Base-by-base conservation (phyloP, 139 green algal genomes). In the Monoraphidium neglectum region DNA sequence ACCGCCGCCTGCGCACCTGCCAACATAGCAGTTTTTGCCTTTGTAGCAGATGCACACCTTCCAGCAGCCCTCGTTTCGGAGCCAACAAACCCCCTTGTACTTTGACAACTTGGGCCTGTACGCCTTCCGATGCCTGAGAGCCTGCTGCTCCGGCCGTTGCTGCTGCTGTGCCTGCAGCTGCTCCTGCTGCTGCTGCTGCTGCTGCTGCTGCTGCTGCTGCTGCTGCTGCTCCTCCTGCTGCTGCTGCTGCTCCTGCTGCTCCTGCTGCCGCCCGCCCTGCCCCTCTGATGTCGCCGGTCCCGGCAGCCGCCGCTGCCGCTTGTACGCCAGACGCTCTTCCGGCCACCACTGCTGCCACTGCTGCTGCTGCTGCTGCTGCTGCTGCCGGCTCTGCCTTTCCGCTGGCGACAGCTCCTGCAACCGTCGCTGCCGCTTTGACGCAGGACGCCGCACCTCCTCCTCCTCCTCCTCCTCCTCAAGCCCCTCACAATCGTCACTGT, bases 181-280 rank as follows among this genome's bases (percentile, higher is more conserved):
- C n/a, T n/a, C n/a, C n/a, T 59, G 37, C 13, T 72, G 66, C 66
- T 72, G 38, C 28, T 26, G 13, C 40, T 38, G 57, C 59, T 70
- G 72, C 72, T 68, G 60, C 46, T 35, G 10, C 8, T 40, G 54
- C 54, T 57, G 57, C n/a, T 30, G 59, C 76, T 36, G 40, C 30
- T 73, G 67, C 67, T 47, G 67, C 43, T 47, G 37, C 63, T 65
- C 26, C 36, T 23, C 51, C 63, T 37, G 37, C 26, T 40, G 4
- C 28, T 43, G 6, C 23, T 24, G 37, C 54, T 33, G 3, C 24
- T 43, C 30, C 40, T 43, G 4, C 26, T 62, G 67, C 67, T 73
- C 26, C 40, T 67, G 46, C 51, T 75, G 63, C 13, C 49, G 43
- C 32, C 37, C 30, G 3, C 13, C 51, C 32, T 24, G 24, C 18